Conservation (phyloP, 2,329 filamentous ascomycete genomes). For the Alternaria burnsii region DNA sequence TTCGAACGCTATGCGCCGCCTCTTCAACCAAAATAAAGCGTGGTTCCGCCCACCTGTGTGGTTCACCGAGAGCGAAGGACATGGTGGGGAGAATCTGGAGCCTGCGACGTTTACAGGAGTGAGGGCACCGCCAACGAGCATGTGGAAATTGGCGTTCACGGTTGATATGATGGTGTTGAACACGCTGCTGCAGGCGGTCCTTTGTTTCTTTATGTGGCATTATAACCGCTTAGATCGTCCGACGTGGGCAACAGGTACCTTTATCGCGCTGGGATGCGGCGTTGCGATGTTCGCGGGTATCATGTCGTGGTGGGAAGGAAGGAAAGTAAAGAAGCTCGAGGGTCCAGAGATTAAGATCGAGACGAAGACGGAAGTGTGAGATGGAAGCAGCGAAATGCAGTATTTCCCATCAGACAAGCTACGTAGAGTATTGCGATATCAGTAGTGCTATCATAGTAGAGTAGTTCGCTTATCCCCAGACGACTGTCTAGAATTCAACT, state of each 20-base stretch:
- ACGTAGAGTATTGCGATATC: too few relatives aligned
- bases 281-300: constrained; percentile 73
- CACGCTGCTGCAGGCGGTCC: constrained; percentile 75
- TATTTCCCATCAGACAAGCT: too few relatives aligned
- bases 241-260: constrained; percentile 72
- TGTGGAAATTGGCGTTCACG: constrained; percentile 81
- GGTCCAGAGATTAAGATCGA: constrained; percentile 24
- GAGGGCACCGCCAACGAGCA: constrained; percentile 61
- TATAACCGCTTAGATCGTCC: constrained; percentile 75
- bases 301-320: constrained; percentile 75
- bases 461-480: too few relatives aligned
- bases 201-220: constrained; percentile 85
- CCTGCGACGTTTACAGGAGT: background rate
- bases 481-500: too few relatives aligned
- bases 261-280: constrained; percentile 76
- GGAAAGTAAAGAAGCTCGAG: constrained; percentile 47
- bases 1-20: constrained; percentile 62
- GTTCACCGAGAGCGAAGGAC: constrained; percentile 65
- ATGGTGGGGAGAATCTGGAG: background rate
- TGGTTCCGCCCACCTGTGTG: constrained; percentile 80
- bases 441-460: too few relatives aligned
- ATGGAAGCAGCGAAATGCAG: too few relatives aligned
- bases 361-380: background rate
- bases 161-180: constrained; percentile 82
- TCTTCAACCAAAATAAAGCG: constrained; percentile 76